Percentiles rank a stretch among this genome's conserved stretches.
Conservation (phyloP, 129 eudicot species). For the Apium graveolens region DNA sequence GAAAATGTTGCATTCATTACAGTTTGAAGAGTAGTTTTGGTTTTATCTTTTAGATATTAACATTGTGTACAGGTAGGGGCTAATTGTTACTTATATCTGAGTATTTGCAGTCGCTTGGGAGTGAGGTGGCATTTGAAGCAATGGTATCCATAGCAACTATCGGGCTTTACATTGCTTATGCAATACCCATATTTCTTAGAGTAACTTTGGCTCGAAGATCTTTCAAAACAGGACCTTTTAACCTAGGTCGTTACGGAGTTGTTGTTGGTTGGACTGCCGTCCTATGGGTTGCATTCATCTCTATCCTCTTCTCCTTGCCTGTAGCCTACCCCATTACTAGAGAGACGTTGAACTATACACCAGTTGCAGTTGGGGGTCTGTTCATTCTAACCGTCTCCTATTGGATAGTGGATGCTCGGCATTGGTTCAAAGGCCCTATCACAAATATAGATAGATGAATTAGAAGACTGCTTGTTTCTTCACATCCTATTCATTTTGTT, state of each 20-base stretch:
- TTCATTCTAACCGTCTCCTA: conserved; percentile 45
- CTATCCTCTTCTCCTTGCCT: conserved; percentile 83
- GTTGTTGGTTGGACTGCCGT: conserved; percentile 85
- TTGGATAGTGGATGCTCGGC: conserved; percentile 71
- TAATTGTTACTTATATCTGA: background rate
- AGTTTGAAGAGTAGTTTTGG: background rate
- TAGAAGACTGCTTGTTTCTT: background rate
- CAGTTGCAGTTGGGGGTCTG: conserved; percentile 90
- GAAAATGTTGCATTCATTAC: background rate
- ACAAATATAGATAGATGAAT: conserved; percentile 51
- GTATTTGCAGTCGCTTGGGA: conserved; percentile 79
- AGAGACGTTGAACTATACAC: conserved; percentile 83
- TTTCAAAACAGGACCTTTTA: conserved; percentile 77
- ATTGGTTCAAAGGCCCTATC: conserved; percentile 92
- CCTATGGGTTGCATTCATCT: conserved; percentile 72
- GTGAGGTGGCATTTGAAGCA: conserved; percentile 95
- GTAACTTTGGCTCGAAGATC: conserved; percentile 87
- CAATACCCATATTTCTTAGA: conserved; percentile 81
- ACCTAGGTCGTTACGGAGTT: conserved; percentile 64
- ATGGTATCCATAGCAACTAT: conserved; percentile 97
- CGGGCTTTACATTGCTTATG: conserved; percentile 93
- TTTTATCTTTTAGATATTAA: too few species aligned
- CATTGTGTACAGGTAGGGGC: background rate
- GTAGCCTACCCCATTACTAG: conserved; percentile 71
- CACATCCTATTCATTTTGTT: background rate